Evolutionary conservation across 139 green algal species (phyloP).

Genomic region (Tetradesmus obliquus): DNA sequence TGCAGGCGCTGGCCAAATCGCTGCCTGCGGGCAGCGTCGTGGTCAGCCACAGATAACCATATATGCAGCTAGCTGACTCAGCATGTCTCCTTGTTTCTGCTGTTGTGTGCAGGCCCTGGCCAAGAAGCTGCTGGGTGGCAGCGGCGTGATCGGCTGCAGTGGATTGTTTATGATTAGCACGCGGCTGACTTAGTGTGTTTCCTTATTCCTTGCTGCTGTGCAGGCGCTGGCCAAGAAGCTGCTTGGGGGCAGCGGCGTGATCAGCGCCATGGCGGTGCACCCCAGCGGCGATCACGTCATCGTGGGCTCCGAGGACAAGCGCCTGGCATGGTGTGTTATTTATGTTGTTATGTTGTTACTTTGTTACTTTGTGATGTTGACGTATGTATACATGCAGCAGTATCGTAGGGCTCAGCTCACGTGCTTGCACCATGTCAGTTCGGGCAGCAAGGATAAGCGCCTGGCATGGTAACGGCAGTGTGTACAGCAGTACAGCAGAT

Average conservation of each 20-base stretch:
- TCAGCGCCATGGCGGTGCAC: constrained; percentile 91
- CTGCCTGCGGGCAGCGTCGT: no score
- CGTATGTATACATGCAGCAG: background rate
- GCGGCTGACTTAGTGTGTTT: no score
- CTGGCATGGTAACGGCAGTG: constrained; percentile 75
- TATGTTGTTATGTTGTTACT: background rate
- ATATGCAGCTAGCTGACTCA: no score
- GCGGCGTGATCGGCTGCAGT: background rate
- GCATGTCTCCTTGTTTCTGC: background rate
- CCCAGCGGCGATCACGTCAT: constrained; percentile 93
- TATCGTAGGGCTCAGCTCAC: background rate
- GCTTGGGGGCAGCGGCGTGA: constrained; percentile 79
- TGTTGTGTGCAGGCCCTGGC: background rate
- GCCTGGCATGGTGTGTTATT: constrained; percentile 77
- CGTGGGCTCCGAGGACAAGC: constrained; percentile 87
- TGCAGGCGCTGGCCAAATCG: no score
- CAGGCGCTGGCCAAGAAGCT: constrained; percentile 91
- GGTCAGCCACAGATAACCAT: no score
- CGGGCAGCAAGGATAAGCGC: constrained; percentile 88
- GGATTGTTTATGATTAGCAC: no score
- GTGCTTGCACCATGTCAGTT: constrained; percentile 84
- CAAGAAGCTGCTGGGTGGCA: background rate
- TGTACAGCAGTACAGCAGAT: no score
- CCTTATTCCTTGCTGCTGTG: background rate
- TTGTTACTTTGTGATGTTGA: background rate